A percentile compares a stretch with the other conserved stretches of the same genome.
phyloP scores from a whole-genome alignment of 148 eudicot species.

The Cornus suecica region DNA sequence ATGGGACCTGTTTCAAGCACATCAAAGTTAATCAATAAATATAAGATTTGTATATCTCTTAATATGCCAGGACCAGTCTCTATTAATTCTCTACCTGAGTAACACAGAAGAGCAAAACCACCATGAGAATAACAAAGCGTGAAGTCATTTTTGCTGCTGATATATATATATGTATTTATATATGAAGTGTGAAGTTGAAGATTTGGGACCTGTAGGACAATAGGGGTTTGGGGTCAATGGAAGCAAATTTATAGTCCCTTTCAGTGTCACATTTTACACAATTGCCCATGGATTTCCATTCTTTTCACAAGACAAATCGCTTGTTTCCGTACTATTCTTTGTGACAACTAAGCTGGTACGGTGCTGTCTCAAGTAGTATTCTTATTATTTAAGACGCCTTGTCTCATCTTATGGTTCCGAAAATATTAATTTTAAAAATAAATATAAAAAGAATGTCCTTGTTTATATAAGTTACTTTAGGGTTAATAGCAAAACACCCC shows the following conservation, averaged over 20 bases:
- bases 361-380: not conserved
- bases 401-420: too few species aligned
- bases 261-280: not conserved
- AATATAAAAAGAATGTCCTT: too few species aligned
- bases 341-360: too few species aligned
- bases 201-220: not conserved
- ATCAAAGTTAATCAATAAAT: not conserved
- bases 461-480: too few species aligned
- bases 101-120: constrained; percentile 21
- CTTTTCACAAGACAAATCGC: not conserved
- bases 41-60: too few species aligned
- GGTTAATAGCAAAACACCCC: too few species aligned
- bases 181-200: not conserved
- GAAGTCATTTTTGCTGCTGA: constrained; percentile 21
- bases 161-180: not conserved
- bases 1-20: constrained; percentile 17
- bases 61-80: too few species aligned
- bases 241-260: constrained; percentile 12
- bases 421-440: too few species aligned
- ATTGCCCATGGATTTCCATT: not conserved
- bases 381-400: too few species aligned
- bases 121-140: constrained; percentile 13
- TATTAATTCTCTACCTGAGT: constrained; percentile 21
- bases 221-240: not conserved
- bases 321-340: not conserved